phyloP scores from a whole-genome alignment of 176 grass and related monocot genomes.

The Zoysia japonica region DNA sequence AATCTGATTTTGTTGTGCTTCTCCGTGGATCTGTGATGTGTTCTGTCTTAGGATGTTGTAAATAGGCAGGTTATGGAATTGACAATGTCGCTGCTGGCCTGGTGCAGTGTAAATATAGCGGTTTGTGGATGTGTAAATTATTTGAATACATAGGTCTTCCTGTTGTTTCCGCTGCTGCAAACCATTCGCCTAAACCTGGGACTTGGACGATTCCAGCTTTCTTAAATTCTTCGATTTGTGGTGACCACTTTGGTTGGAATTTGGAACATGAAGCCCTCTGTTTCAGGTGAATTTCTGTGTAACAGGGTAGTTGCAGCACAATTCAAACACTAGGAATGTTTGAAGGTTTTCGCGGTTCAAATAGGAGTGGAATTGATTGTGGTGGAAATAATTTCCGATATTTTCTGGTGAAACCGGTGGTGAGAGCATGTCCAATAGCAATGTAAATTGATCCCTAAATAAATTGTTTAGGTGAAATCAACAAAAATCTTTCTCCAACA shows the following conservation, averaged over 20 bases:
- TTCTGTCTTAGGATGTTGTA: slow-evolving; percentile 21
- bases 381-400: background rate
- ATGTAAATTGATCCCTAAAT: too few species aligned
- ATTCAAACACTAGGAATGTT: background rate
- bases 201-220: too few species aligned
- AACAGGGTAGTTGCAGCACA: too few species aligned
- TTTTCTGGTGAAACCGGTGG: background rate
- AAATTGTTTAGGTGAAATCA: too few species aligned
- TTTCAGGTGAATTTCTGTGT: too few species aligned
- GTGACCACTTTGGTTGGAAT: background rate
- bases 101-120: slow-evolving; percentile 21
- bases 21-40: background rate
- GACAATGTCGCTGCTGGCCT: background rate
- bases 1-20: background rate
- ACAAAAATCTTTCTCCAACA: too few species aligned
- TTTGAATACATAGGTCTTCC: background rate
- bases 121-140: background rate
- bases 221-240: background rate
- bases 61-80: background rate
- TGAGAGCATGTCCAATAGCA: too few species aligned
- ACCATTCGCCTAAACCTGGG: background rate
- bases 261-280: too few species aligned
- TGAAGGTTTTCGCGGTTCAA: background rate
- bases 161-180: background rate
- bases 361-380: background rate